Conservation (phyloP, 345 rosid genomes). For the Schrenkiella parvula region DNA sequence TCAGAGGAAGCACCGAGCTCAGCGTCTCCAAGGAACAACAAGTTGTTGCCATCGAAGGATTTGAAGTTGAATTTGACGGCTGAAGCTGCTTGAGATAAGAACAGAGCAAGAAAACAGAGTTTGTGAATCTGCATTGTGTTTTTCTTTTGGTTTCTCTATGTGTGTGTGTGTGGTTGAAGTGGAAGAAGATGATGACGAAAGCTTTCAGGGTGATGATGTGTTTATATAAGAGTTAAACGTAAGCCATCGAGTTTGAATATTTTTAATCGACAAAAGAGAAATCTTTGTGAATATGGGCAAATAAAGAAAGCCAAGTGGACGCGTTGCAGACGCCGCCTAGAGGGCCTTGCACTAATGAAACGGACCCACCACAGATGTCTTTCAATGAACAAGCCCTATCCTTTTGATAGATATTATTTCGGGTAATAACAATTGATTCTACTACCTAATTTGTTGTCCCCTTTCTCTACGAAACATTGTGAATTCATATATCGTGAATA, state of each 20-base stretch:
- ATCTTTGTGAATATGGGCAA: too few relatives aligned
- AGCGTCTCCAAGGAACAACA: slow-evolving; percentile 26
- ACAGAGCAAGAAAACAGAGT: slow-evolving; percentile 31
- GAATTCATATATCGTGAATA: neutral
- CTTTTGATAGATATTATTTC: neutral
- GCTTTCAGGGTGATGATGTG: neutral
- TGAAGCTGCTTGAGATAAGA: slow-evolving; percentile 11
- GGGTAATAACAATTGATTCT: neutral
- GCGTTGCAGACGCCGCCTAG: slow-evolving; percentile 8
- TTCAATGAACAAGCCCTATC: slow-evolving; percentile 8
- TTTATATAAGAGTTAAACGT: slow-evolving; percentile 9
- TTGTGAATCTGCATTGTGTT: slow-evolving; percentile 25
- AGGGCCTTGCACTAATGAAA: neutral
- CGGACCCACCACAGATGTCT: slow-evolving; percentile 7
- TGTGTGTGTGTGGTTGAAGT: neutral
- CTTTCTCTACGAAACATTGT: neutral
- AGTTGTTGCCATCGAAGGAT: slow-evolving; percentile 6
- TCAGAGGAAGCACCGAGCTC: slow-evolving; percentile 31
- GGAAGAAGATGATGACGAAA: neutral
- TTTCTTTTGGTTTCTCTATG: neutral
- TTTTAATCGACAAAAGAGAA: too few relatives aligned
- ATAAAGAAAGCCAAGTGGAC: slow-evolving; percentile 27
- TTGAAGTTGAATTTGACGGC: slow-evolving; percentile 30
- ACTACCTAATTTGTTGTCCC: neutral
- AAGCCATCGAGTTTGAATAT: slow-evolving; percentile 23